phyloP scores from a whole-genome alignment of 1,139 yeast species.

The Blastobotrys capitulatus region DNA sequence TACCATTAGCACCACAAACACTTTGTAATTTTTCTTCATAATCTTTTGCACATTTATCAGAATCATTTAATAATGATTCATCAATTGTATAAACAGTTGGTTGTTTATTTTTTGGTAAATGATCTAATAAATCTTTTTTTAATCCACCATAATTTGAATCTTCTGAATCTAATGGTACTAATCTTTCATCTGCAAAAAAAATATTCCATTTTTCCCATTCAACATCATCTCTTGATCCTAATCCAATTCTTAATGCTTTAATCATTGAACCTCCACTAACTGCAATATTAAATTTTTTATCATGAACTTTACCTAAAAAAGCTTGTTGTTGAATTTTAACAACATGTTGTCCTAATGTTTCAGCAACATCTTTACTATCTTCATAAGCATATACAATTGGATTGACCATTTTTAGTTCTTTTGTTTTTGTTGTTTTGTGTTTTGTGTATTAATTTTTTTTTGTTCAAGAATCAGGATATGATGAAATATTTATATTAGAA shows the following conservation, averaged over 20 bases:
- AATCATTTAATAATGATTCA: conserved; percentile 37
- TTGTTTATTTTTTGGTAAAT: conserved; percentile 23
- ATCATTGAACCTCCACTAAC: conserved; percentile 89
- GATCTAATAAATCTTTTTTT: conserved; percentile 49
- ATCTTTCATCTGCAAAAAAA: conserved; percentile 66
- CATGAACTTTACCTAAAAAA: conserved; percentile 29
- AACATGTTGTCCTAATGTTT: conserved; percentile 87
- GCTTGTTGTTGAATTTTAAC: conserved; percentile 74
- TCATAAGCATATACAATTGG: conserved; percentile 24
- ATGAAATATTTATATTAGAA: background rate
- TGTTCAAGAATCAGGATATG: background rate
- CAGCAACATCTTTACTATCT: conserved; percentile 24
- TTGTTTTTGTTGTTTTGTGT: background rate
- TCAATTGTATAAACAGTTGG: conserved; percentile 51
- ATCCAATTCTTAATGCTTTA: conserved; percentile 63
- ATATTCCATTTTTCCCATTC: conserved; percentile 65
- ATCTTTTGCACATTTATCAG: conserved; percentile 47
- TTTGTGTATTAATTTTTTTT: background rate
- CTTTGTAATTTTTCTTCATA: conserved; percentile 46
- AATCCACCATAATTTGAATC: conserved; percentile 68
- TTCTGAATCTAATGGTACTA: conserved; percentile 59
- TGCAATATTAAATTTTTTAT: conserved; percentile 57
- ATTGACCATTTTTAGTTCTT: conserved; percentile 4
- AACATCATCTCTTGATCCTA: conserved; percentile 53
- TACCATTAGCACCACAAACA: conserved; percentile 21